Evolutionary conservation across 1,139 yeast species (phyloP), one percentile per base, ranked within the genome.

Genomic region (Candida tetrigidarum): DNA sequence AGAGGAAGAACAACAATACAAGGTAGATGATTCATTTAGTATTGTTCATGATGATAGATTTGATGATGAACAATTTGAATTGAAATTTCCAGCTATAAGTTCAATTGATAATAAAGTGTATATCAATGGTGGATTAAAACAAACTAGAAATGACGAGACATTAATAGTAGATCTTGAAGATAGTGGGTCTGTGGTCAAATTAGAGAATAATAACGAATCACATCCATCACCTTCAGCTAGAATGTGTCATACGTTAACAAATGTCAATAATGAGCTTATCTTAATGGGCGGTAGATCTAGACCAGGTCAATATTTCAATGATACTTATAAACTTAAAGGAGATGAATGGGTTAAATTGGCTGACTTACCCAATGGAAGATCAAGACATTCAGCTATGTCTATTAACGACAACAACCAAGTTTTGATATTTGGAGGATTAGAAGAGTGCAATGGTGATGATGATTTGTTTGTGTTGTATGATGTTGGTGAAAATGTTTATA

Each of bases 231-330:
- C 76, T 1, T n/a, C 52, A 0, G 71, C 82, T 6, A 70, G 95
- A 46, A 78, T 84, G 80, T 77, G 87, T 50, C 92, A 87, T 54
- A 67, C 81, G 0, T 53, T 81, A 20, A 73, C 80, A 0, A 47
- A 58, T 0, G 43, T 80, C 1, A 53, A 57, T 1, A 56, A 58
- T 0, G 51, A 49, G 2, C 50, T 67, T 0, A 47, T 84, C 2
- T 51, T 86, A n/a, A 66, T 80, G 23, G 96, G 95, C 3, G 96
- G 96, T 2, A 72, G 96, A 50, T 67, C 77, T 3, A 74, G 82
- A 6, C 96, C 96, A 1, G 75, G 77, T 1, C 60, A 62, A 8
- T 64, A 69, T 0, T 60, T 80, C 32, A 47, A 46, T 5, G 76
- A 71, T 46, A 64, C 67, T 0, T 66, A 67, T 56, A 50, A 43